Base-by-base conservation (phyloP, 257 asterid species). In the Solanum pimpinellifolium region DNA sequence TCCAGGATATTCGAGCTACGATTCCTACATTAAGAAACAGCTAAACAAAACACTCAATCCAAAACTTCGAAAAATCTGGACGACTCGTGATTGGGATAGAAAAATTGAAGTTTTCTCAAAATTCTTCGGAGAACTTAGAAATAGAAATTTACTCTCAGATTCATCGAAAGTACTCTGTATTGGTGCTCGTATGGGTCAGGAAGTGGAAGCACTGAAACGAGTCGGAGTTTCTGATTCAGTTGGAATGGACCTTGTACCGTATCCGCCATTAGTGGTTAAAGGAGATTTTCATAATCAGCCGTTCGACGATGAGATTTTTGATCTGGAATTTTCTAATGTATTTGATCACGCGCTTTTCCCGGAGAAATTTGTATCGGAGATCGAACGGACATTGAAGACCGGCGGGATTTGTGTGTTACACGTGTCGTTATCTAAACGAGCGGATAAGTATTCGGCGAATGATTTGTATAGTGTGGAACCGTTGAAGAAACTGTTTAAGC, bases 141-240 rank as follows among this genome's bases (percentile, higher is more conserved):
- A 75, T 14, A 59, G 93, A 15, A 83, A 87, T 0, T 89, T 92
- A 35, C 62, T 95, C 37, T 49, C 68, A 13, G 93, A 94, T 87
- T 88, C 78, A 14, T 95, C 99, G 0, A 94, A 89, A 73, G 91
- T 96, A 1, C 96, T 97, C 46, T 94, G 92, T 68, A 91, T 97
- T 76, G 99, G 98, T 10, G 99, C 98, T 2, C 93, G 99, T 75
- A 94, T 95, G 90, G 99, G 99, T 31, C 99, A 97, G 87, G 99
- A 97, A 69, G 99, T 97, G 33, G 98, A 94, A 9, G 99, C 99
- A 0, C 62, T 97, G 35, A 88, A 88, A 59, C 93, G 92, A 91
- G 91, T 97, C 83, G 98, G 98, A 10, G 97, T 97, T 0, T 52
- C 83, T 1, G 90, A 97, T 23, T 93, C 99, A 4, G 87, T 97